Evolutionary conservation across 2,329 filamentous ascomycete genomes (phyloP).

Genomic region (Cadophora sp.): DNA sequence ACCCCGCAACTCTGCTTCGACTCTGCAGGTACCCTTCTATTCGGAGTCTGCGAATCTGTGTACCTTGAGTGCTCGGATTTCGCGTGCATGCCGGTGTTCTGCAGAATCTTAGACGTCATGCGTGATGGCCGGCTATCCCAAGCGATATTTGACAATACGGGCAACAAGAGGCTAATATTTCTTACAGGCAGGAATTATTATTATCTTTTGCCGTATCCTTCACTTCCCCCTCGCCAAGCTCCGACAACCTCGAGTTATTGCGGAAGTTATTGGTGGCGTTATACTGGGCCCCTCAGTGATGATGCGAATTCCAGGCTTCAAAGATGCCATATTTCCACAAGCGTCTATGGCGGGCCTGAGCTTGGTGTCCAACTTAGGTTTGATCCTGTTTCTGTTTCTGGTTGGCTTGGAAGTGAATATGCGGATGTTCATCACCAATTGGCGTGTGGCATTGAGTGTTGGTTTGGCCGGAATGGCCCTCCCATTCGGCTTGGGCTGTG

Average conservation of each 20-base stretch:
- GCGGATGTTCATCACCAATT: constrained; percentile 78
- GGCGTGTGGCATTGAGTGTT: constrained; percentile 79
- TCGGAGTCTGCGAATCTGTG: constrained; percentile 15
- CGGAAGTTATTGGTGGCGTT: constrained; percentile 85
- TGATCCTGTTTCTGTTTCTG: constrained; percentile 86
- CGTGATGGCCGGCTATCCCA: neutral
- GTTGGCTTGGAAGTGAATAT: constrained; percentile 89
- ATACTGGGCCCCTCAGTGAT: constrained; percentile 87
- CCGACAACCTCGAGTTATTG: constrained; percentile 82
- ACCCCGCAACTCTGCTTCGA: constrained; percentile 15
- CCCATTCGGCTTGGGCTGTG: constrained; percentile 83
- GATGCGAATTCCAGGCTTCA: constrained; percentile 84
- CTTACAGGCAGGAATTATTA: constrained; percentile 70
- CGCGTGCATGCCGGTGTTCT: constrained; percentile 1
- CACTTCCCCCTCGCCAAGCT: constrained; percentile 80
- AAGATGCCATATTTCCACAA: constrained; percentile 75
- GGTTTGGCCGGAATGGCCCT: constrained; percentile 80
- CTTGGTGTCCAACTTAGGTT: constrained; percentile 81
- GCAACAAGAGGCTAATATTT: constrained; percentile 25
- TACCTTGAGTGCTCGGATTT: constrained; percentile 19
- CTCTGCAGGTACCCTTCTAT: neutral
- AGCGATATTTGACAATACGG: neutral
- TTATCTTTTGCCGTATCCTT: constrained; percentile 75
- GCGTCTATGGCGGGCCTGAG: constrained; percentile 77
- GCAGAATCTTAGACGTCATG: neutral